These are phyloP conservation scores for Artemisia annua DNA, from an alignment of 129 eudicot species.

Conservation along the genomic window DNA sequence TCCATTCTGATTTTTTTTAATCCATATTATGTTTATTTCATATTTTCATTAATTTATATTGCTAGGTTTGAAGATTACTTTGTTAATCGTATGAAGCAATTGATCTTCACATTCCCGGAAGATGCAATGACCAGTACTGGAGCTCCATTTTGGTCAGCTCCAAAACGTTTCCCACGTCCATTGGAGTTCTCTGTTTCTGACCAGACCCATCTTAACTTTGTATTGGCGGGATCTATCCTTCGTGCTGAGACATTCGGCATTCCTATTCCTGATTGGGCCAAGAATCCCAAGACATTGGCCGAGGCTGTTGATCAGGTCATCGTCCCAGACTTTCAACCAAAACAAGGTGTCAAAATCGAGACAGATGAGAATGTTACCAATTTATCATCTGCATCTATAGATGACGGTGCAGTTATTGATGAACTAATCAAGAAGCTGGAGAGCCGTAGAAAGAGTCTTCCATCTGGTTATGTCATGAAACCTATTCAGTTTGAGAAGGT, in stretches of 20 bases:
- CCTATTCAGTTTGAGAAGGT: slow-evolving; percentile 98
- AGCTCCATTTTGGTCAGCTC: slow-evolving; percentile 97
- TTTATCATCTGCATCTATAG: slow-evolving; percentile 72
- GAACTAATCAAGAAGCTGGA: slow-evolving; percentile 69
- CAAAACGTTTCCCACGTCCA: slow-evolving; percentile 87
- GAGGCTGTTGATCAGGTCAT: slow-evolving; percentile 71
- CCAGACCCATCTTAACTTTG: slow-evolving; percentile 67
- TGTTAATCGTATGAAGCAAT: slow-evolving; percentile 78
- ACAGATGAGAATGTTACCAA: slow-evolving; percentile 91
- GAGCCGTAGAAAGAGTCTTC: slow-evolving; percentile 43
- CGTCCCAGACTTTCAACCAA: slow-evolving; percentile 87
- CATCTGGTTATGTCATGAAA: slow-evolving; percentile 72
- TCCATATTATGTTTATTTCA: not conserved
- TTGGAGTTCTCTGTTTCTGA: slow-evolving; percentile 67
- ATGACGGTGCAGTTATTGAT: slow-evolving; percentile 73
- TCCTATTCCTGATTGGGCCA: slow-evolving; percentile 85
- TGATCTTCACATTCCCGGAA: slow-evolving; percentile 86
- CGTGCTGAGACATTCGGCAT: slow-evolving; percentile 93
- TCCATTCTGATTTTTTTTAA: not conserved
- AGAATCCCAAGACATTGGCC: slow-evolving; percentile 57
- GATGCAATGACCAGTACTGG: slow-evolving; percentile 92
- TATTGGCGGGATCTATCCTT: slow-evolving; percentile 70
- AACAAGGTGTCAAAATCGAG: slow-evolving; percentile 72
- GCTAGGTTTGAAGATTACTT: slow-evolving; percentile 93
- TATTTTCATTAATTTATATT: not conserved